Conservation (phyloP, 2,329 filamentous ascomycete species). For the Neocatenulostroma microsporum region DNA sequence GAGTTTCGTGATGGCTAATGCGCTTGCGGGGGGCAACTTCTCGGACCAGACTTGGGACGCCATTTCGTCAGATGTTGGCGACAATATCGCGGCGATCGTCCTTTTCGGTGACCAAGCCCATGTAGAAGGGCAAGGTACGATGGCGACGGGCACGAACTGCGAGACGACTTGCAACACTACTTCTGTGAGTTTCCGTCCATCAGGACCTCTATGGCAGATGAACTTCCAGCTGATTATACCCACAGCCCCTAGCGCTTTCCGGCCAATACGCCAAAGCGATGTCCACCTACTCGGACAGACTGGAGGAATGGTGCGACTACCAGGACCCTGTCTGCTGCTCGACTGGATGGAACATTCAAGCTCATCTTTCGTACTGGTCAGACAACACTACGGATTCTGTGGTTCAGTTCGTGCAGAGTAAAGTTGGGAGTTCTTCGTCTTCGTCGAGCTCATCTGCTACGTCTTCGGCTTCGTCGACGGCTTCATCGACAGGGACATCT, state of each 20-base stretch:
- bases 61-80: constrained; percentile 1
- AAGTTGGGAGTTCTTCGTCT: constrained; percentile 2
- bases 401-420: constrained; percentile 4
- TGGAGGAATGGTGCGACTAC: constrained; percentile 5
- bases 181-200: not conserved
- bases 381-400: constrained; percentile 3
- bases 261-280: constrained; percentile 1
- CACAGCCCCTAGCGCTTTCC: constrained; percentile 3
- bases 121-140: constrained; percentile 4
- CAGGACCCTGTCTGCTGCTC: constrained; percentile 4
- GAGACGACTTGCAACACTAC: constrained; percentile 1
- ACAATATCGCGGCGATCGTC: constrained; percentile 5
- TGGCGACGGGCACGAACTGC: constrained; percentile 4
- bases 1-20: constrained; percentile 1
- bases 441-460: constrained; percentile 1
- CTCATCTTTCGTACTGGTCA: constrained; percentile 6
- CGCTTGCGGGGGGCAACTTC: constrained; percentile 5
- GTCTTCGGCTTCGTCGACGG: too few relatives aligned
- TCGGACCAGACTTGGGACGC: constrained; percentile 1
- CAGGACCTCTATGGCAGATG: not conserved
- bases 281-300: not conserved
- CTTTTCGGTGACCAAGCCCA: constrained; percentile 2
- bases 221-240: not conserved
- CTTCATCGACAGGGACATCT: too few relatives aligned
- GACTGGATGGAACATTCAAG: constrained; percentile 1